Conservation (phyloP, 768 basidiomycete genomes). For the Russula foetens region DNA sequence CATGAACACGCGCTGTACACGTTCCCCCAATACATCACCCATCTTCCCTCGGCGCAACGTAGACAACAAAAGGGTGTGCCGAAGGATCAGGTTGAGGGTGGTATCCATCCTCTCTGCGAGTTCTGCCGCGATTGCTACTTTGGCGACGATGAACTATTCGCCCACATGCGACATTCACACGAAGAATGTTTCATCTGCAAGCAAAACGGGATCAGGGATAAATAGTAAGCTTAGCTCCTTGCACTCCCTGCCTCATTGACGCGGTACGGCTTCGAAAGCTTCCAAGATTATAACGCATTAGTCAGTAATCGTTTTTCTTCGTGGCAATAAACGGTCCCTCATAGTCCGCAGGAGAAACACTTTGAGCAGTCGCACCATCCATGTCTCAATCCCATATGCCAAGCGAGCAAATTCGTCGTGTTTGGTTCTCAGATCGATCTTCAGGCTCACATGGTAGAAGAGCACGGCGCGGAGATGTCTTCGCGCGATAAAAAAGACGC, state of each 20-base stretch:
- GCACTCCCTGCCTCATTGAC: not conserved
- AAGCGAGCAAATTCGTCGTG: constrained; percentile 88
- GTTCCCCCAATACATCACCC: constrained; percentile 50
- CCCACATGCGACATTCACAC: constrained; percentile 88
- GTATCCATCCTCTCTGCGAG: constrained; percentile 69
- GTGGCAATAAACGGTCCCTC: not conserved
- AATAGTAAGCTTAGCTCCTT: constrained; percentile 55
- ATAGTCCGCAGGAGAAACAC: constrained; percentile 51
- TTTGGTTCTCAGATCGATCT: constrained; percentile 84
- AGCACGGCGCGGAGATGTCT: constrained; percentile 69
- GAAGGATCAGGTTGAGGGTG: constrained; percentile 59
- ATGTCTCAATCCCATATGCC: constrained; percentile 66
- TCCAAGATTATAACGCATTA: constrained; percentile 68
- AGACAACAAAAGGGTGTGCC: constrained; percentile 31
- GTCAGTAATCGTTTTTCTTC: constrained; percentile 31
- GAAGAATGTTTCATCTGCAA: constrained; percentile 98
- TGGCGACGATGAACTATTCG: constrained; percentile 85
- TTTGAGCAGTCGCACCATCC: constrained; percentile 70
- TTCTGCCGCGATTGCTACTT: constrained; percentile 95
- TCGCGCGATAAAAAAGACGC: constrained; percentile 62
- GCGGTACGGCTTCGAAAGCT: constrained; percentile 37
- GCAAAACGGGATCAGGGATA: constrained; percentile 64
- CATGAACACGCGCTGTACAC: constrained; percentile 90
- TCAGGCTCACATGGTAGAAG: constrained; percentile 84
- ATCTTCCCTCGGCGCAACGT: constrained; percentile 65